Percentiles rank a stretch among this genome's conserved stretches.
These are phyloP conservation scores for Chimonanthus praecox DNA, from an alignment of 164 flowering plant species.

Conservation along the genomic window DNA sequence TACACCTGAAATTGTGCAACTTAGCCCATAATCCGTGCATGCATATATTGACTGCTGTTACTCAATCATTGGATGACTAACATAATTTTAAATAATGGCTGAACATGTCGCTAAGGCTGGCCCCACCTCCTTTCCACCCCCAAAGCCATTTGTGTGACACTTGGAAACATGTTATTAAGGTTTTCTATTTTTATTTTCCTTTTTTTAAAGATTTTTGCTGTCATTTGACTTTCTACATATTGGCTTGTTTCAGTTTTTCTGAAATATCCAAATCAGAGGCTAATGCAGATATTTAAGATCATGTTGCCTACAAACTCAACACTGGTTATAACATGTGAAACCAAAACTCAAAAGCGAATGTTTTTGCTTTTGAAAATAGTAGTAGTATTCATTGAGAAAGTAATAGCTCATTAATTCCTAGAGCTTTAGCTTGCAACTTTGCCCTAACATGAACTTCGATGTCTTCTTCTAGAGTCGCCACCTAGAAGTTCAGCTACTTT, in stretches of 20 bases:
- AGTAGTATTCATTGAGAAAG: neutral
- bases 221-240: too few species aligned
- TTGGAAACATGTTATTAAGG: too few species aligned
- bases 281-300: too few species aligned
- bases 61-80: neutral
- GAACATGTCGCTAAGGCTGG: too few species aligned
- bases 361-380: neutral
- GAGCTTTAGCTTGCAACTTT: neutral
- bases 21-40: neutral
- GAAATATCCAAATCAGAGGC: too few species aligned
- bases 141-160: too few species aligned
- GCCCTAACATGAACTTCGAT: constrained; percentile 14
- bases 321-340: neutral
- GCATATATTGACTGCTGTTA: neutral
- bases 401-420: constrained; percentile 1
- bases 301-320: too few species aligned
- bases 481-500: constrained; percentile 94
- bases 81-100: neutral
- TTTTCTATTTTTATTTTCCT: too few species aligned
- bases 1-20: neutral
- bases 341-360: neutral
- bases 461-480: constrained; percentile 73
- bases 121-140: too few species aligned
- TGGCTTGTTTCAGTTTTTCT: too few species aligned
- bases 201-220: too few species aligned